These are phyloP conservation scores for Phyllostachys edulis DNA, from an alignment of 176 grass and related monocot species.

Conservation along the genomic window DNA sequence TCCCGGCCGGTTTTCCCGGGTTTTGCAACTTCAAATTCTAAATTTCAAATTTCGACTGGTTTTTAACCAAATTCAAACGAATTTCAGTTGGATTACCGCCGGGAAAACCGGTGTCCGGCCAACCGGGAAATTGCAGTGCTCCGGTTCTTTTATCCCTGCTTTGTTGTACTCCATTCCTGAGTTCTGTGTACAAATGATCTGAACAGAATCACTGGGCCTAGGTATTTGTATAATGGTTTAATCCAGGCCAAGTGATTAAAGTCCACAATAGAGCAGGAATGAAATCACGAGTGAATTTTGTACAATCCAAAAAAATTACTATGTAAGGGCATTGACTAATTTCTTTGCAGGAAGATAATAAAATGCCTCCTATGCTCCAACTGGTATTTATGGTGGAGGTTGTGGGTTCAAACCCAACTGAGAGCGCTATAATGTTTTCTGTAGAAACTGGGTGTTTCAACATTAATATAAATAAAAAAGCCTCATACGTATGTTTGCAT, in stretches of 20 bases:
- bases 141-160: too few relatives aligned
- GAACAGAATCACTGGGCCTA: neutral
- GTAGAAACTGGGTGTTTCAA: neutral
- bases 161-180: neutral
- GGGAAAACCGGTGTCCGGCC: too few relatives aligned
- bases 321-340: neutral
- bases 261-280: neutral
- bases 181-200: conserved; percentile 3
- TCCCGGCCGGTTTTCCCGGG: too few relatives aligned
- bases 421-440: neutral
- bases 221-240: neutral
- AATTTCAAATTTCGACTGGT: too few relatives aligned
- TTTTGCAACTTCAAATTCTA: too few relatives aligned
- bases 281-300: neutral
- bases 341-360: conserved; percentile 1
- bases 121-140: too few relatives aligned
- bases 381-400: conserved; percentile 6
- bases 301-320: neutral
- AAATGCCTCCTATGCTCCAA: neutral
- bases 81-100: too few relatives aligned
- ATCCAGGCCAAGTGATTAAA: neutral
- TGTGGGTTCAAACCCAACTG: neutral
- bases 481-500: neutral
- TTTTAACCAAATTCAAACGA: too few relatives aligned
- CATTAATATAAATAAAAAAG: neutral